A percentile compares a stretch with the other conserved stretches of the same genome.
phyloP scores from a whole-genome alignment of 768 basidiomycete genomes.

The Fomitopsis pulvina region DNA sequence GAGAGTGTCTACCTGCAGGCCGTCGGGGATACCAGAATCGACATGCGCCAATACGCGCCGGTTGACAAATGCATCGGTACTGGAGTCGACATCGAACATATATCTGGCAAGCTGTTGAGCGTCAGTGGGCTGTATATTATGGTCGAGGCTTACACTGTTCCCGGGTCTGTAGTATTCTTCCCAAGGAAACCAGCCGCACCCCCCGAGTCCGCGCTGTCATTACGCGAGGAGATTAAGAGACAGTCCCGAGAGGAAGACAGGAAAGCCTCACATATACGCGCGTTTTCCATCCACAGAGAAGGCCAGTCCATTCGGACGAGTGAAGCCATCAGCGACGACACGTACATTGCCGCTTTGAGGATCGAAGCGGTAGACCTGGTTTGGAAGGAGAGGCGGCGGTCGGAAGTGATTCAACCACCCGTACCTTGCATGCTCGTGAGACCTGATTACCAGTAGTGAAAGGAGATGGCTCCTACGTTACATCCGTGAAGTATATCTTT shows the following conservation, averaged over 20 bases:
- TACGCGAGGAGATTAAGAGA: background rate
- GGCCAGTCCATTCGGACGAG: conserved; percentile 67
- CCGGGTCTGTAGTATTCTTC: conserved; percentile 50
- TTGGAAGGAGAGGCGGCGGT: conserved; percentile 56
- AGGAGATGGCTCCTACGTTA: conserved; percentile 29
- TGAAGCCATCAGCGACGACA: conserved; percentile 74
- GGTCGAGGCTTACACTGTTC: conserved; percentile 54
- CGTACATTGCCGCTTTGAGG: conserved; percentile 56
- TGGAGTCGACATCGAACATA: conserved; percentile 58
- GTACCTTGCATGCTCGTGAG: conserved; percentile 33
- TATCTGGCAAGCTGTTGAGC: conserved; percentile 35
- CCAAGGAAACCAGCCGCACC: conserved; percentile 38
- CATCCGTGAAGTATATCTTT: conserved; percentile 72
- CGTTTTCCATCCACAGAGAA: conserved; percentile 58
- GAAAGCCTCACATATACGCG: conserved; percentile 50
- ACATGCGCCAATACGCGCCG: conserved; percentile 61
- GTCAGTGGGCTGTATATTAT: no score
- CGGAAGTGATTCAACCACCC: conserved; percentile 64
- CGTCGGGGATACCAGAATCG: conserved; percentile 64
- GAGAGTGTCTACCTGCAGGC: conserved; percentile 53
- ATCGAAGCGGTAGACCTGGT: conserved; percentile 75
- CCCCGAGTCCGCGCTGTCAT: conserved; percentile 46
- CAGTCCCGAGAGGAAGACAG: background rate
- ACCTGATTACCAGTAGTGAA: background rate
- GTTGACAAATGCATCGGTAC: conserved; percentile 46